These are phyloP conservation scores for Tolypocladium pustulatum DNA, from an alignment of 2,329 filamentous ascomycete species.

Conservation along the genomic window DNA sequence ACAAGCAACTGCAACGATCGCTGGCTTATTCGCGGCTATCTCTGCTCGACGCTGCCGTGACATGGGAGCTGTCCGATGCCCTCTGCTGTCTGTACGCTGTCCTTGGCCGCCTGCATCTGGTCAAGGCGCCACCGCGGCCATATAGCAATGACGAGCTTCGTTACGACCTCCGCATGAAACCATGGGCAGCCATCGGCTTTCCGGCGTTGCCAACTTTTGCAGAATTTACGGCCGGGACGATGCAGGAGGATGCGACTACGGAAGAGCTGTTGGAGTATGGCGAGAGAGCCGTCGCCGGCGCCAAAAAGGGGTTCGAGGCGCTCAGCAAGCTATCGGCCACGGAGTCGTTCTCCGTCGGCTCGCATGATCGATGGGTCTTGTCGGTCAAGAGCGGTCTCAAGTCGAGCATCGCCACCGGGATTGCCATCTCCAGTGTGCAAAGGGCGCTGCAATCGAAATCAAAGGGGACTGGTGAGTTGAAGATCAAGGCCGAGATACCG, in stretches of 20 bases:
- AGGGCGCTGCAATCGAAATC: slow-evolving; percentile 40
- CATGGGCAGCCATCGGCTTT: slow-evolving; percentile 59
- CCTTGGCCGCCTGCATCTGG: slow-evolving; percentile 45
- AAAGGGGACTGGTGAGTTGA: slow-evolving; percentile 17
- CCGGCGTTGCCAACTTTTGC: slow-evolving; percentile 57
- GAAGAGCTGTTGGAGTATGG: slow-evolving; percentile 33
- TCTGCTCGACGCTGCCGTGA: slow-evolving; percentile 55
- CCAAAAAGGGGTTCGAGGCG: slow-evolving; percentile 46
- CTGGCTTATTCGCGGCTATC: slow-evolving; percentile 47
- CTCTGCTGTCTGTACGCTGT: slow-evolving; percentile 55
- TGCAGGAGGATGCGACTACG: slow-evolving; percentile 27
- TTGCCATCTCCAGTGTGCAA: slow-evolving; percentile 50
- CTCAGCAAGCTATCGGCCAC: slow-evolving; percentile 39
- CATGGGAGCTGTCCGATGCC: slow-evolving; percentile 43
- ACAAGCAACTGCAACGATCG: slow-evolving; percentile 36
- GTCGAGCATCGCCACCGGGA: slow-evolving; percentile 59
- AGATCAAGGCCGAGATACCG: slow-evolving; percentile 41
- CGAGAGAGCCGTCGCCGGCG: slow-evolving; percentile 32
- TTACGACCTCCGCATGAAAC: slow-evolving; percentile 80
- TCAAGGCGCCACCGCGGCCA: slow-evolving; percentile 42
- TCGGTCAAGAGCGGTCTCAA: slow-evolving; percentile 51
- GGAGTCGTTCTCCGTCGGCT: slow-evolving; percentile 45
- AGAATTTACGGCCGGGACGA: slow-evolving; percentile 40
- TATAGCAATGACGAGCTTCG: slow-evolving; percentile 60
- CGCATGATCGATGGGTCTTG: slow-evolving; percentile 51